Evolutionary conservation across 2,329 filamentous ascomycete genomes (phyloP), one percentile per base, ranked within the genome.

Genomic region (Monosporascus sp.): DNA sequence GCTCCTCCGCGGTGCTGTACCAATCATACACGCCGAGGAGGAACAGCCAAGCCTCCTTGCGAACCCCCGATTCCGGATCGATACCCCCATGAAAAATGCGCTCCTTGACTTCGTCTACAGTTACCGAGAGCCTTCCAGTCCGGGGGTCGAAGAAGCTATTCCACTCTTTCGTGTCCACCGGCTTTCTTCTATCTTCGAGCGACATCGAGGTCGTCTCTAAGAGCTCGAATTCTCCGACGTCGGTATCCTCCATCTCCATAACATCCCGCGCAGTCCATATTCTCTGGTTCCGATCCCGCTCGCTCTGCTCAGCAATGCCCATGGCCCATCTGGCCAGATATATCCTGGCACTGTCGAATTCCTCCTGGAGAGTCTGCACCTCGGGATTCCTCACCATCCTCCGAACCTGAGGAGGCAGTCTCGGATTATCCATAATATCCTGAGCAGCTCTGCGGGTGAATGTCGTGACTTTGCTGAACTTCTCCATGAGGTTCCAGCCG

Each of bases 271-370:
- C 93, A 0, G 92, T 97, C 89, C 91, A 99, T 65, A 96, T 92
- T 47, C 92, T 80, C 69, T 92, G 88, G 50, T 85, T 89, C 24
- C 87, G 79, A 63, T 99, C 94, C 39, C 85, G 80, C 66, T 99
- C 94, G 63, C 92, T 93, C 74, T 99, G 94, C 69, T 99, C 95
- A 0, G 94, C 92, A 59, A 99, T 96, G 7, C 91, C 91, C 94
- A 99, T 97, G 2, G 94, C 94, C 94, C 94, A 99, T 58, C 94
- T 81, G 22, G 94, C 94, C 39, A 99, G 79, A 67, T 99, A 99
- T 55, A 99, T 80, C 59, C 94, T 83, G 4, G 95, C 94, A 64
- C 91, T 96, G 74, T 99, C 95, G 63, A 97, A 99, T 67, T 99
- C 95, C 55, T 97, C 92, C 67, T 97, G 92, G 22, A 99, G 71